Conservation (phyloP, 768 basidiomycete genomes). For the Fomitopsis serialis region DNA sequence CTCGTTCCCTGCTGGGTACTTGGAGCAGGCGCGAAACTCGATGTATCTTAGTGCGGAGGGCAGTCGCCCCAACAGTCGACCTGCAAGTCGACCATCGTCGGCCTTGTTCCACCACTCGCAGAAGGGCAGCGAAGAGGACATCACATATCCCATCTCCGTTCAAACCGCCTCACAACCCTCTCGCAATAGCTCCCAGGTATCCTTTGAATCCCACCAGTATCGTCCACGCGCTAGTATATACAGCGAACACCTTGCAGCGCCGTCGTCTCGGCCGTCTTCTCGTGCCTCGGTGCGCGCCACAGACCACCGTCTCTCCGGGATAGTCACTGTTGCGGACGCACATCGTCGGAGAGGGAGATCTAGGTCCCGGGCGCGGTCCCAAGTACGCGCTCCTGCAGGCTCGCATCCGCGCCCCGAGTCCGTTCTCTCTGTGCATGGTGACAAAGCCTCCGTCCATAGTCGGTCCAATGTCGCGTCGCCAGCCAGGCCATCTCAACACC, state of each 20-base stretch:
- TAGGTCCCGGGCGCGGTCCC: not conserved
- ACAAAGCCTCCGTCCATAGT: not conserved
- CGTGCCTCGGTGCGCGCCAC: not conserved
- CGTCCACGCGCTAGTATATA: not conserved
- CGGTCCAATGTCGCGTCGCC: not conserved
- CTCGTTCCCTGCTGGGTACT: constrained; percentile 2
- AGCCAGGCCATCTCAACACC: not conserved
- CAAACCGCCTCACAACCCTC: not conserved
- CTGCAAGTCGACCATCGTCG: not conserved
- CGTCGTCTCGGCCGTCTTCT: constrained; percentile 2
- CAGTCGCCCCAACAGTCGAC: not conserved
- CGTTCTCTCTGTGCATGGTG: not conserved
- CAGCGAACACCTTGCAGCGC: not conserved
- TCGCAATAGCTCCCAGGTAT: not conserved
- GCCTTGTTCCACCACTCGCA: not conserved
- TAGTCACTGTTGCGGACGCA: not conserved
- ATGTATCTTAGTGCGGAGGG: constrained; percentile 1
- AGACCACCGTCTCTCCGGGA: not conserved
- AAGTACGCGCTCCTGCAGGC: not conserved
- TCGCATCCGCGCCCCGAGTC: not conserved
- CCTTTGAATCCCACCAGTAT: not conserved
- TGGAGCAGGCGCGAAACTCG: constrained; percentile 3
- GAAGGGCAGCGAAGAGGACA: not conserved
- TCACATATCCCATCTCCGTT: constrained; percentile 1
- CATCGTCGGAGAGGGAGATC: not conserved